Evolutionary conservation across 108 stramenopile genomes (phyloP).

Genomic region (Cyclotella choctawhatcheeana): DNA sequence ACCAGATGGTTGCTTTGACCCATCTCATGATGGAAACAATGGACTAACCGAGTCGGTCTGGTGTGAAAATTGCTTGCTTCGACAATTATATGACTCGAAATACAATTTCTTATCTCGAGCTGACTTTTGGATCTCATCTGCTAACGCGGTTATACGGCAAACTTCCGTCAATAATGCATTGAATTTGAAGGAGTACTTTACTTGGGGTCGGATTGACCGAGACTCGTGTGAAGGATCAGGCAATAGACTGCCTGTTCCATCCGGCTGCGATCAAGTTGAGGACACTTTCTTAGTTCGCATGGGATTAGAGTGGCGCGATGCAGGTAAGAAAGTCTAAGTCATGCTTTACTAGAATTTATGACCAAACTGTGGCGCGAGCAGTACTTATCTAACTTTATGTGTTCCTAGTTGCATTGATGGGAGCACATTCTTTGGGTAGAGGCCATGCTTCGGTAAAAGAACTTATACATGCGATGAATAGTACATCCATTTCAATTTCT

Average conservation of each 20-base stretch:
- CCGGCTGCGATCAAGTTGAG: constrained; percentile 36
- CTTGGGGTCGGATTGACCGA: constrained; percentile 42
- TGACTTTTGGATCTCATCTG: constrained; percentile 53
- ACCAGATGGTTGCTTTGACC: constrained; percentile 51
- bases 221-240: constrained; percentile 26
- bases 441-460: constrained; percentile 30
- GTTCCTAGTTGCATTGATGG: constrained; percentile 50
- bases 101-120: constrained; percentile 38
- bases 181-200: constrained; percentile 39
- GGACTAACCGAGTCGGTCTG: constrained; percentile 43
- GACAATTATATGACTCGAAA: constrained; percentile 23
- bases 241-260: constrained; percentile 28
- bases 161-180: constrained; percentile 37
- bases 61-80: constrained; percentile 27
- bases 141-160: constrained; percentile 45
- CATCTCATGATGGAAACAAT: constrained; percentile 25
- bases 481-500: no score
- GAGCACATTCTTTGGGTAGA: constrained; percentile 49
- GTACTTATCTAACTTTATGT: no score
- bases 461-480: constrained; percentile 3
- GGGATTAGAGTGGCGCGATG: constrained; percentile 51
- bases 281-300: constrained; percentile 41
- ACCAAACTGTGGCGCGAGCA: no score
- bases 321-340: no score
- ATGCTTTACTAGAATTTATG: no score